Evolutionary conservation across 1,284 basidiomycete genomes (phyloP), one percentile per base, ranked within the genome.

Genomic region (Ganoderma resinaceum): DNA sequence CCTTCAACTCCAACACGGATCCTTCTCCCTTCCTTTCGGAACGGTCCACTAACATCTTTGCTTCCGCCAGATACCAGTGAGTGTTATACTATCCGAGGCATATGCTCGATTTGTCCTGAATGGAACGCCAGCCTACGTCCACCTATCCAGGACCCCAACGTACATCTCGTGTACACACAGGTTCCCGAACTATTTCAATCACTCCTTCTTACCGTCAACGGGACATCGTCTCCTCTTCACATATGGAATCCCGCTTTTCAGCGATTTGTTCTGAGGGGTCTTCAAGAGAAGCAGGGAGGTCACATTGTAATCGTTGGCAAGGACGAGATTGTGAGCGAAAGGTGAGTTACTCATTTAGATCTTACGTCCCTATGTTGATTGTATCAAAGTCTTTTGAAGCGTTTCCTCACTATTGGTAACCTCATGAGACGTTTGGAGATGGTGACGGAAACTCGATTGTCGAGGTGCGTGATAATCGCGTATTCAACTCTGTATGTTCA

Each of bases 371-470:
- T 57, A 18, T 55, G 33, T 23, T 52, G 62, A 58, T 20, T 23
- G 60, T 55, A 40, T 33, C 38, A 1, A 38, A 93, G 91, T 75
- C 76, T 91, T 8, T 77, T 89, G n/a, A 78, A 80, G 35, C 83
- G 87, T 12, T 93, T 93, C 76, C 68, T 91, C 49, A 84, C 80
- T 6, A 88, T 93, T 62, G 92, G 92, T 2, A 86, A 87, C 1
- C 76, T 88, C 1, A 76, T 91, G 61, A 86, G 91, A 61, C 85
- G 92, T n/a, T 74, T 93, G 3, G 91, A 94, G 61, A 78, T 80
- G 1, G 74, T 91, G 16, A 72, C 87, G 3, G 76, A 76, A n/a
- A 68, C 73, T 5, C 75, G 89, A 43, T 82, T 84, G 59, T 72
- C 70, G 40, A 85, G 81, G 91, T 90, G 70, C 26, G 76, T 40